phyloP scores from a whole-genome alignment of 164 flowering plant species.

The Taxillus chinensis region DNA sequence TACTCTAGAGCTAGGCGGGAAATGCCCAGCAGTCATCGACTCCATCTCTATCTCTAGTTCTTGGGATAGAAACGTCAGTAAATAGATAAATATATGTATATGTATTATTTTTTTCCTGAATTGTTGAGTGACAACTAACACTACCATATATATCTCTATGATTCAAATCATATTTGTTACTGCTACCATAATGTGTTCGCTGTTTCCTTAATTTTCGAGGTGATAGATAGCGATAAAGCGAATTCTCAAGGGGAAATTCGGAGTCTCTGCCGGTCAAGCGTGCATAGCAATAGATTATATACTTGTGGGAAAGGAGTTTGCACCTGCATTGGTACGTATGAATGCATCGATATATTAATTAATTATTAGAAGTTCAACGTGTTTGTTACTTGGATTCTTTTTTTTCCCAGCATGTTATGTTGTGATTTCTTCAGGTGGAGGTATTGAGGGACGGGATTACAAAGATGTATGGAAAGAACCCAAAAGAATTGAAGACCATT shows the following conservation, averaged over 20 bases:
- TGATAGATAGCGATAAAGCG: slow-evolving; percentile 27
- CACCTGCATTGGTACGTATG: slow-evolving; percentile 21
- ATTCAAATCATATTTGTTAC: too few relatives aligned
- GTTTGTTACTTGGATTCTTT: too few relatives aligned
- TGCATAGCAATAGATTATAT: slow-evolving; percentile 34
- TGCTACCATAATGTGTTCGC: too few relatives aligned
- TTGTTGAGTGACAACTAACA: too few relatives aligned
- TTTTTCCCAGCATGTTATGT: too few relatives aligned
- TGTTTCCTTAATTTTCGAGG: neutral
- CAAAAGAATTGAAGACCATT: slow-evolving; percentile 15
- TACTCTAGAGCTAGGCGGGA: slow-evolving; percentile 33
- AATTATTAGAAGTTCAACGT: too few relatives aligned
- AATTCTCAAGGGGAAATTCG: slow-evolving; percentile 26
- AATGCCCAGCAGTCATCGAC: slow-evolving; percentile 31
- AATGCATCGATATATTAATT: too few relatives aligned
- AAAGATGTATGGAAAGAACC: slow-evolving; percentile 29
- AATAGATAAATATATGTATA: neutral
- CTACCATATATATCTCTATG: too few relatives aligned
- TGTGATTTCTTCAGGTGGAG: slow-evolving; percentile 19
- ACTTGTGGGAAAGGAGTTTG: slow-evolving; percentile 20
- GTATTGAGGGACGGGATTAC: slow-evolving; percentile 14
- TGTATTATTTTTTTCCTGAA: too few relatives aligned
- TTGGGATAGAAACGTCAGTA: slow-evolving; percentile 22
- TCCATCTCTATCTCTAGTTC: slow-evolving; percentile 21
- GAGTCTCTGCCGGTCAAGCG: slow-evolving; percentile 37